These are phyloP conservation scores for Ceratocystis papillata DNA, from an alignment of 2,329 filamentous ascomycete genomes.

Conservation along the genomic window DNA sequence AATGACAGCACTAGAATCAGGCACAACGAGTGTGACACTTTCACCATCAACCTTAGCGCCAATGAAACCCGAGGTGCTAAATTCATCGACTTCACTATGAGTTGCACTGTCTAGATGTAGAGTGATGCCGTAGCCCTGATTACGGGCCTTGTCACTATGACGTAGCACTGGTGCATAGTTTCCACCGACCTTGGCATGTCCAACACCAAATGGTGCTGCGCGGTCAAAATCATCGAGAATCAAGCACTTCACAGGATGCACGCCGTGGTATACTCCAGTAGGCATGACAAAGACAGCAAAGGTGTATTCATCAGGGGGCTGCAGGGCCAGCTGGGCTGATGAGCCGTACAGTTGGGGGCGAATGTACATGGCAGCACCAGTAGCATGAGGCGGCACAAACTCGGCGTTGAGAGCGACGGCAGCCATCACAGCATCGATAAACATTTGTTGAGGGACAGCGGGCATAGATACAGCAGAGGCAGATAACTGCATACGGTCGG, in stretches of 20 bases:
- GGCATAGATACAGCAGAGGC: slow-evolving; percentile 77
- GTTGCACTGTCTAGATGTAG: slow-evolving; percentile 81
- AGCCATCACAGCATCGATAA: slow-evolving; percentile 63
- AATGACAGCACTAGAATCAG: slow-evolving; percentile 79
- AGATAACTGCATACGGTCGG: slow-evolving; percentile 70
- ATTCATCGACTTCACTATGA: slow-evolving; percentile 83
- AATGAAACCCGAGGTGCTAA: slow-evolving; percentile 88
- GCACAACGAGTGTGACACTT: slow-evolving; percentile 56
- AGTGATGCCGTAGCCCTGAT: slow-evolving; percentile 82
- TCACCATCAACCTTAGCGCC: slow-evolving; percentile 52
- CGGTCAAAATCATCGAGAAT: slow-evolving; percentile 91
- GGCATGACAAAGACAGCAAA: slow-evolving; percentile 86
- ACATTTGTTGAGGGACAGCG: slow-evolving; percentile 62
- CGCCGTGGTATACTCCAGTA: slow-evolving; percentile 87
- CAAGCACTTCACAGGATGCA: slow-evolving; percentile 73
- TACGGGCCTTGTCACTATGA: slow-evolving; percentile 71
- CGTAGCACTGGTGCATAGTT: slow-evolving; percentile 90
- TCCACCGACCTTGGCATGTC: slow-evolving; percentile 85
- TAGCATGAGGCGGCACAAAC: slow-evolving; percentile 80
- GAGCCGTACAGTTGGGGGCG: slow-evolving; percentile 81
- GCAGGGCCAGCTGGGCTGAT: slow-evolving; percentile 74
- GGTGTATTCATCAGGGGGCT: slow-evolving; percentile 80
- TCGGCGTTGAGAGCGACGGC: slow-evolving; percentile 82
- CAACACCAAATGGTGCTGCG: slow-evolving; percentile 80
- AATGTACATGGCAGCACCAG: slow-evolving; percentile 85